Percentiles rank a stretch among this genome's conserved stretches.
Evolutionary conservation across 768 basidiomycete species (phyloP).

Genomic region (Tricholomella constricta): DNA sequence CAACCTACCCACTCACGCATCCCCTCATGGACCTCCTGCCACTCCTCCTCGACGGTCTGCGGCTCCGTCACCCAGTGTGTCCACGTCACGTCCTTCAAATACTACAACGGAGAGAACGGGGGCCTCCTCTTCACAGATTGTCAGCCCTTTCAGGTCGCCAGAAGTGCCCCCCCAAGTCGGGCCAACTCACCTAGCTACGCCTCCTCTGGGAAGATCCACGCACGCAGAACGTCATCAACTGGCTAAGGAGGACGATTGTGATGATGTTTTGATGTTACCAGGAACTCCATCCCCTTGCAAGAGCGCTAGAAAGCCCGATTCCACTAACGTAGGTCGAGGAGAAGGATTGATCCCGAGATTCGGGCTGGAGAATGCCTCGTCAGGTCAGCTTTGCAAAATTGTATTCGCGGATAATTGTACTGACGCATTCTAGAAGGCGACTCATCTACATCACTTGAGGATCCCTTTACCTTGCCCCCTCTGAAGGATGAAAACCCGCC

Average conservation of each 20-base stretch:
- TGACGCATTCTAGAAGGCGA: constrained; percentile 1
- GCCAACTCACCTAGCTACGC: constrained; percentile 24
- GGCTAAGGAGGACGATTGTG: constrained; percentile 30
- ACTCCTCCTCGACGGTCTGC: constrained; percentile 38
- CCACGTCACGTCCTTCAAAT: neutral
- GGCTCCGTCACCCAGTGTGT: constrained; percentile 24
- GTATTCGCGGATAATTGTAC: neutral
- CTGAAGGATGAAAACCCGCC: neutral
- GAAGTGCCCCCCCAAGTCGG: neutral
- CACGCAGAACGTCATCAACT: constrained; percentile 32
- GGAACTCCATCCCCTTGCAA: constrained; percentile 42
- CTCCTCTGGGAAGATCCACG: constrained; percentile 39
- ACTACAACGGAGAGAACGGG: neutral
- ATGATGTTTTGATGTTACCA: constrained; percentile 33
- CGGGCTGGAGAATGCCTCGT: constrained; percentile 26
- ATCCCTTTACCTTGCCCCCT: constrained; percentile 3
- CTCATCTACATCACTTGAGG: constrained; percentile 2
- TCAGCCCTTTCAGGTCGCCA: neutral
- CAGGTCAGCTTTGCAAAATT: neutral
- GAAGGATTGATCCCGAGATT: constrained; percentile 37
- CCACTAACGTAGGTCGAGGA: constrained; percentile 4
- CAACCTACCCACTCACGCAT: constrained; percentile 32
- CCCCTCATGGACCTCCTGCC: constrained; percentile 34
- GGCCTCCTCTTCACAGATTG: neutral
- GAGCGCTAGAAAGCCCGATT: constrained; percentile 6